A percentile compares a stretch with the other conserved stretches of the same genome.
Conservation (phyloP, 2,329 filamentous ascomycete genomes). For the Cordyceps javanica region DNA sequence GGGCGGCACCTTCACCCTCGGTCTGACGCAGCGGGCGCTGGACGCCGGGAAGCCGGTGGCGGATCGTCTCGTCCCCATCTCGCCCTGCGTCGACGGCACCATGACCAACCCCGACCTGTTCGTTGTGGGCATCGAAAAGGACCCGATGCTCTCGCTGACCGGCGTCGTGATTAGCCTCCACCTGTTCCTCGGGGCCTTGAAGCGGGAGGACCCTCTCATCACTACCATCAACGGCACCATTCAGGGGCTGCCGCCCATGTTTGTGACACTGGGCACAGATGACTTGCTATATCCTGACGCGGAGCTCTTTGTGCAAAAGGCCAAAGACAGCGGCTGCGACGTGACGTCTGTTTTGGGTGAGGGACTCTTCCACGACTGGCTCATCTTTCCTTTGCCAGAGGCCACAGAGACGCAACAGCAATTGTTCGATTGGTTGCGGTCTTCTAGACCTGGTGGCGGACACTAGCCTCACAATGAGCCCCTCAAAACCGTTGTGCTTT, state of each 20-base stretch:
- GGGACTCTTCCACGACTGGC: not conserved
- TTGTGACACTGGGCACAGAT: not conserved
- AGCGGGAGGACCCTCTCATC: not conserved
- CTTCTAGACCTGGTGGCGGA: too few relatives aligned
- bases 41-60: slow-evolving; percentile 20
- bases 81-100: slow-evolving; percentile 25
- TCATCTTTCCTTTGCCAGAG: slow-evolving; percentile 19
- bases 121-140: slow-evolving; percentile 17
- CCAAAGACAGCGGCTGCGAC: not conserved
- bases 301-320: not conserved
- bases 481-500: too few relatives aligned
- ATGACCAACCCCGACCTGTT: slow-evolving; percentile 23
- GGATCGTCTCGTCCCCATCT: slow-evolving; percentile 23
- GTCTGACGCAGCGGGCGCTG: not conserved
- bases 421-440: too few relatives aligned
- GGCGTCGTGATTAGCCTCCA: not conserved
- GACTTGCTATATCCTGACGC: not conserved
- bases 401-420: not conserved
- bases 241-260: not conserved
- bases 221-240: not conserved
- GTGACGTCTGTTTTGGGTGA: not conserved
- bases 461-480: too few relatives aligned
- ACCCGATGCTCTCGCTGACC: slow-evolving; percentile 12
- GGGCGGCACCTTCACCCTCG: not conserved
- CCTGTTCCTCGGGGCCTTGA: not conserved